Percentiles rank a stretch among this genome's conserved stretches.
Evolutionary conservation across 345 rosid species (phyloP).

Genomic region (Litchi chinensis): DNA sequence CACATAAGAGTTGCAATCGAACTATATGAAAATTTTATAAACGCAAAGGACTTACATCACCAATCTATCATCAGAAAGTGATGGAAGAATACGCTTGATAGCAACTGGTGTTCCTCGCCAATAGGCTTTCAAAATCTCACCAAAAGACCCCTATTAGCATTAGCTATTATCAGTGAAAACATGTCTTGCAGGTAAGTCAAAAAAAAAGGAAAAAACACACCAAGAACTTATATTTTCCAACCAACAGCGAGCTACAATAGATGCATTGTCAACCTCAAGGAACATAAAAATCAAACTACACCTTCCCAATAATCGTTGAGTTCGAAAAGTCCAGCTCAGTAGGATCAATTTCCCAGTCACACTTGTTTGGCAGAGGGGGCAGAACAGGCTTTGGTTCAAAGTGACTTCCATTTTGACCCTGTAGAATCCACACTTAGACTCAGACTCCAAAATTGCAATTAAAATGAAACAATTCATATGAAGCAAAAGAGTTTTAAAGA

Average conservation of each 20-base stretch:
- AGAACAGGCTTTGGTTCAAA: slow-evolving; percentile 95
- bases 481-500: neutral
- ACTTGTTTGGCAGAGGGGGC: slow-evolving; percentile 93
- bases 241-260: neutral
- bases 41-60: slow-evolving; percentile 70
- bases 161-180: slow-evolving; percentile 31
- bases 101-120: slow-evolving; percentile 99
- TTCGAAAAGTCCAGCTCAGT: slow-evolving; percentile 90
- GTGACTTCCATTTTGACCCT: slow-evolving; percentile 99
- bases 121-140: slow-evolving; percentile 88
- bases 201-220: neutral
- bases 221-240: neutral
- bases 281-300: slow-evolving; percentile 27
- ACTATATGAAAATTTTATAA: slow-evolving; percentile 8
- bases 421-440: slow-evolving; percentile 31
- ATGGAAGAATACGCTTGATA: slow-evolving; percentile 93
- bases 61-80: slow-evolving; percentile 97
- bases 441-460: slow-evolving; percentile 8
- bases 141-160: slow-evolving; percentile 84
- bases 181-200: slow-evolving; percentile 10
- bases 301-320: slow-evolving; percentile 86
- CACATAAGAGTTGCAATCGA: neutral
- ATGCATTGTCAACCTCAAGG: slow-evolving; percentile 8
- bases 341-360: slow-evolving; percentile 99
- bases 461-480: slow-evolving; percentile 10